phyloP scores from a whole-genome alignment of 2,329 filamentous ascomycete genomes.

The Hypoxylon sp. region DNA sequence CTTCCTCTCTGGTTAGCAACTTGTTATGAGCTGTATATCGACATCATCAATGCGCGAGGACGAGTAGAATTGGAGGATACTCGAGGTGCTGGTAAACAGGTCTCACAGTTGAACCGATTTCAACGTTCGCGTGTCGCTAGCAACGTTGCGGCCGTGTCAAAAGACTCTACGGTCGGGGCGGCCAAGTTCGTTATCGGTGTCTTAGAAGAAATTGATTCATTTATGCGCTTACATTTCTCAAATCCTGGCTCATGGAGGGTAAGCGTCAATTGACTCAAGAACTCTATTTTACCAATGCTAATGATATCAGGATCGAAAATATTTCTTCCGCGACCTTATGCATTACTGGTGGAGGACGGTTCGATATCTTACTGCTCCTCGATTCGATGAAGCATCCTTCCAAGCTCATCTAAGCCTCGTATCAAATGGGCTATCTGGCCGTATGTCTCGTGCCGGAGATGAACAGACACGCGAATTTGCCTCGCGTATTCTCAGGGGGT shows the following conservation, averaged over 20 bases:
- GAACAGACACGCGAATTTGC: slow-evolving; percentile 58
- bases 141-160: slow-evolving; percentile 69
- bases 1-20: slow-evolving; percentile 65
- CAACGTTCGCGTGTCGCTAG: slow-evolving; percentile 71
- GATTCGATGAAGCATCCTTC: slow-evolving; percentile 75
- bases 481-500: slow-evolving; percentile 57
- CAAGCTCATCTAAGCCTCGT: slow-evolving; percentile 73
- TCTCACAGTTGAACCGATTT: slow-evolving; percentile 71
- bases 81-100: slow-evolving; percentile 62
- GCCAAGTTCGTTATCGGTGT: slow-evolving; percentile 65
- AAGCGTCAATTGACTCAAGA: slow-evolving; percentile 27
- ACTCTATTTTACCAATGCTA: slow-evolving; percentile 20
- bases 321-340: slow-evolving; percentile 59
- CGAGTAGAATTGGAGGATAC: slow-evolving; percentile 60
- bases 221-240: slow-evolving; percentile 56
- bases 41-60: slow-evolving; percentile 60
- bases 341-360: slow-evolving; percentile 71
- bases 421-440: slow-evolving; percentile 59
- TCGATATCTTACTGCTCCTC: slow-evolving; percentile 59
- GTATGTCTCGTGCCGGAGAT: slow-evolving; percentile 49
- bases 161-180: slow-evolving; percentile 72
- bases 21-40: slow-evolving; percentile 66
- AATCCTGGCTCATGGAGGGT: slow-evolving; percentile 54
- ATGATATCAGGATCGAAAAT: slow-evolving; percentile 52
- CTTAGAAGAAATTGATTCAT: slow-evolving; percentile 60